Base-by-base conservation (phyloP, 2,329 filamentous ascomycete genomes). In the Elsinoe arachidis region DNA sequence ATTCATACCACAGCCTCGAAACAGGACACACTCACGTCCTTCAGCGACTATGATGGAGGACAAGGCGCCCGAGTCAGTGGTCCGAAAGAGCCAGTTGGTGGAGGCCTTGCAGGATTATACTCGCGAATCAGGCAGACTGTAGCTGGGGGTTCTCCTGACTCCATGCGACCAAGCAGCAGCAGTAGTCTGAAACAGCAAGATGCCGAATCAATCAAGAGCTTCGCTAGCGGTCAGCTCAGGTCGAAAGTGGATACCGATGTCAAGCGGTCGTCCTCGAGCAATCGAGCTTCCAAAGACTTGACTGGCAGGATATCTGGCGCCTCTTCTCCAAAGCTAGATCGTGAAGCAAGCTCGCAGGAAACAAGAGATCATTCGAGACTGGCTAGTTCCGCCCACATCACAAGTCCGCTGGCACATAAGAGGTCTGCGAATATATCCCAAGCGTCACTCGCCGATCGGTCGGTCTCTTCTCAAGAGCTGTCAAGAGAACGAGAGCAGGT, bases 31-130 rank as follows among this genome's bases (percentile, higher is more conserved):
- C 78, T 97, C 49, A 97, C 92, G 2, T 95, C 90, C 7, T 97
- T 97, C 73, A 95, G 95, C 72, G 91, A 96, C 67, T 91, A 95
- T 66, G 88, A 93, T 61, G 88, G 92, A 70, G 90, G 92, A 3
- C 44, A 46, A 9, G 62, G 58, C 35, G 41, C 57, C 19, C 58
- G 56, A 19, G 61, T 64, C 21, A 39, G 61, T 14, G 67, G 68
- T 14, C 63, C 69, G 10, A 71, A 71, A 62, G 69, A 71, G 62
- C 59, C 70, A 33, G 69, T 70, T 56, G 68, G 64, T 57, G 68
- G 64, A 59, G 69, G 69, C 17, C 76, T 97, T 47, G 95, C 88
- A 67, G 90, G 92, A 0, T 75, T 97, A 37, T 97, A 96, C 70
- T 93, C 82, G 71, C 85, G 90, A 37, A 80, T 97, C 64, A 84